A percentile compares a stretch with the other conserved stretches of the same genome.
These are phyloP conservation scores for Dictyostelium capitatum DNA, from an alignment of 78 protist genomes.

Conservation along the genomic window DNA sequence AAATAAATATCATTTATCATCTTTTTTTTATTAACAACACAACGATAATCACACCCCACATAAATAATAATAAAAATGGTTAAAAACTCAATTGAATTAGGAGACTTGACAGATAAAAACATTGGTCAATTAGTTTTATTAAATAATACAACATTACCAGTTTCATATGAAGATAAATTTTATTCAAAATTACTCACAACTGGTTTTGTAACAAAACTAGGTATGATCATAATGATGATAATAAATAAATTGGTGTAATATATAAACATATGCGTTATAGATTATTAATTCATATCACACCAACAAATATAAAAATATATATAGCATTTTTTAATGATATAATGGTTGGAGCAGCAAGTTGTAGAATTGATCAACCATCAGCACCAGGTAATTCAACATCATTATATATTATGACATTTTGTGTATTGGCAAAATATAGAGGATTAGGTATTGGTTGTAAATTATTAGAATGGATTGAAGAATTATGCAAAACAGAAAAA, in stretches of 20 bases:
- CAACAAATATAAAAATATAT: too few relatives aligned
- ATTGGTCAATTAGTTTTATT: slow-evolving; percentile 44
- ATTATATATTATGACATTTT: slow-evolving; percentile 68
- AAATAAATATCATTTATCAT: too few relatives aligned
- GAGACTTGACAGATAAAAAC: slow-evolving; percentile 58
- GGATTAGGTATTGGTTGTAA: slow-evolving; percentile 60
- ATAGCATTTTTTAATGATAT: slow-evolving; percentile 70
- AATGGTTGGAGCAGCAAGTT: slow-evolving; percentile 66
- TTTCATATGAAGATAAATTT: slow-evolving; percentile 51
- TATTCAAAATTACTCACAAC: slow-evolving; percentile 22
- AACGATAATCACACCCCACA: not conserved
- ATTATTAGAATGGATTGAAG: slow-evolving; percentile 43
- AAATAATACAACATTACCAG: slow-evolving; percentile 47
- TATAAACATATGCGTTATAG: not conserved
- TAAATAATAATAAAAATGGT: not conserved
- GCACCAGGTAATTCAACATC: not conserved
- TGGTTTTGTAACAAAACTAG: slow-evolving; percentile 43
- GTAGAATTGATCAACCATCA: slow-evolving; percentile 45
- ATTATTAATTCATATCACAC: not conserved
- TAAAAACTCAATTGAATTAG: slow-evolving; percentile 34
- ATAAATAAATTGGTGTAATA: not conserved
- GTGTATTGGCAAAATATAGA: slow-evolving; percentile 73
- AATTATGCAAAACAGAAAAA: slow-evolving; percentile 22
- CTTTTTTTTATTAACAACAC: not conserved
- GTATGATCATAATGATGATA: not conserved